Conservation (phyloP, 176 grass and related monocot species). For the Chrysopogon serrulatus region DNA sequence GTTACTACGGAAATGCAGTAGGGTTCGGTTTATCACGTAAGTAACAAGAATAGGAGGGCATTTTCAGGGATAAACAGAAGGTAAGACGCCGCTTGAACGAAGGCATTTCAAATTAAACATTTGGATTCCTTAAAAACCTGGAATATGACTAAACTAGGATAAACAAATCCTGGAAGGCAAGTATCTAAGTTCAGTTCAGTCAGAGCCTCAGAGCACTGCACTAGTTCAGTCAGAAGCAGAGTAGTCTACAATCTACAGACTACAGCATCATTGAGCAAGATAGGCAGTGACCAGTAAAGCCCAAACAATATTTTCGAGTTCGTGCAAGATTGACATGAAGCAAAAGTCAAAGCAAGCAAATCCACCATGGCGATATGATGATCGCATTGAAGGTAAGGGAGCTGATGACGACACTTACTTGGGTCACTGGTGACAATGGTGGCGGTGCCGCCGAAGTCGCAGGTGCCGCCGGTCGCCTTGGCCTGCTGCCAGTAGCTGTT, state of each 20-base stretch:
- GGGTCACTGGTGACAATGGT: slow-evolving; percentile 84
- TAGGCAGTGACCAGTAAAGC: not conserved
- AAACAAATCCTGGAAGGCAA: not conserved
- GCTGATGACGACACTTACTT: slow-evolving; percentile 19
- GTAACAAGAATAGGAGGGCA: not conserved
- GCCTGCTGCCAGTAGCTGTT: slow-evolving; percentile 81
- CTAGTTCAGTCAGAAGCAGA: not conserved
- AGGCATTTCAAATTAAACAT: not conserved
- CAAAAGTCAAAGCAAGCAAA: not conserved
- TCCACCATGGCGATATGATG: not conserved
- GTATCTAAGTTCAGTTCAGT: not conserved
- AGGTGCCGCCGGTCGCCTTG: slow-evolving; percentile 51
- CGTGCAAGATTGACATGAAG: not conserved
- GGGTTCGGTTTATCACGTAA: not conserved
- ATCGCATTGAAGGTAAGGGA: not conserved
- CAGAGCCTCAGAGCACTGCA: not conserved
- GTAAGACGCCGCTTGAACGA: not conserved
- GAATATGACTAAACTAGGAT: not conserved
- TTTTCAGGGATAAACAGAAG: not conserved
- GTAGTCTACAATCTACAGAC: not conserved
- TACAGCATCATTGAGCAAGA: not conserved
- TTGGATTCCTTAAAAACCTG: not conserved
- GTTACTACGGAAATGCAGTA: not conserved
- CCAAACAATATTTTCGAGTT: not conserved
- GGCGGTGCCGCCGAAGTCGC: slow-evolving; percentile 86